Conservation (phyloP, 1,139 yeast species). For the Blastobotrys serpentis region DNA sequence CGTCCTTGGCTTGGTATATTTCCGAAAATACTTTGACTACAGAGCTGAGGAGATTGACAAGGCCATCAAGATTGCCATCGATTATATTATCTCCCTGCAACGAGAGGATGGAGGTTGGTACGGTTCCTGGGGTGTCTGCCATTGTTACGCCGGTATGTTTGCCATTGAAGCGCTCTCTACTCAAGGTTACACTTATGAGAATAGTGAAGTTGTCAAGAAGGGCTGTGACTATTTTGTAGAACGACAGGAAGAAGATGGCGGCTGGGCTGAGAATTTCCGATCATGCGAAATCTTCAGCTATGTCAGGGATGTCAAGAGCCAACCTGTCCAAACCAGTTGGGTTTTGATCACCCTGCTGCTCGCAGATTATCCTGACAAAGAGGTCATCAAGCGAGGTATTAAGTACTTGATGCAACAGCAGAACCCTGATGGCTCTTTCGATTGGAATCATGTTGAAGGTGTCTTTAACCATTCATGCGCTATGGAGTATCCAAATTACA, state of each 20-base stretch:
- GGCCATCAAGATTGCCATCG: constrained; percentile 71
- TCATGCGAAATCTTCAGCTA: constrained; percentile 81
- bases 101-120: constrained; percentile 91
- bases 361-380: constrained; percentile 73
- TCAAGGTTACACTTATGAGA: constrained; percentile 61
- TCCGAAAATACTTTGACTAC: constrained; percentile 62
- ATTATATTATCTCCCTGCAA: constrained; percentile 69
- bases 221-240: constrained; percentile 84
- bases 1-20: constrained; percentile 82
- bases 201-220: constrained; percentile 57
- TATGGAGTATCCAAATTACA: constrained; percentile 93
- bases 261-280: constrained; percentile 80
- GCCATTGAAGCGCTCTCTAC: constrained; percentile 88
- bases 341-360: constrained; percentile 76
- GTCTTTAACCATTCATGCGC: constrained; percentile 93
- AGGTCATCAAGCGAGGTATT: constrained; percentile 64
- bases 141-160: constrained; percentile 96
- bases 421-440: constrained; percentile 76
- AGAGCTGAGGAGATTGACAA: constrained; percentile 60
- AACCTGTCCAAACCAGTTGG: constrained; percentile 94
- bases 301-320: constrained; percentile 61
- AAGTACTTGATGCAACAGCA: constrained; percentile 67
- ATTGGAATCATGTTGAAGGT: constrained; percentile 84
- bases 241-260: constrained; percentile 85
- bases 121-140: constrained; percentile 98